Base-by-base conservation (phyloP, 371 early-diverging fungal genomes). In the Lichtheimia corymbifera region DNA sequence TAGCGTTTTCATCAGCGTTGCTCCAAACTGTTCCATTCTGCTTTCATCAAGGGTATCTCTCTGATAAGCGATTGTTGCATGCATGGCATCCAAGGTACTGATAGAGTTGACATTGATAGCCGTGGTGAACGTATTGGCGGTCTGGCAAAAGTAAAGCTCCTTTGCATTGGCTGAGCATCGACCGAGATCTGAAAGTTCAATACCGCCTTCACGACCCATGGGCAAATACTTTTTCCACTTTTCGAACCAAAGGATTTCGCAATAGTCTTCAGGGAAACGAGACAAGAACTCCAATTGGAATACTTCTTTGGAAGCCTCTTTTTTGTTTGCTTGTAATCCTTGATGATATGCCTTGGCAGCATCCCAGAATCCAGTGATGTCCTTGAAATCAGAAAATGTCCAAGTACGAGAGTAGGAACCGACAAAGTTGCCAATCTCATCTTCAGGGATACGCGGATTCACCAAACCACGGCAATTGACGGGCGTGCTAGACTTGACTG, bases 101-200 rank as follows among this genome's bases (percentile, higher is more conserved):
- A 71, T 55, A 2, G 70, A 30, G 17, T 77, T 74, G 30, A 73
- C 22, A 2, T 54, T 55, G 11, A 77, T 47, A 4, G 63, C 71
- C 15, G 25, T 50, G 1, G 67, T 67, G 44, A 58, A 70, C 4
- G 58, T 70, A 4, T 74, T 70, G 5, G 71, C 67, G 41, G 73
- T 74, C 40, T 80, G 80, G 27, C 64, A 67, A 50, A 80, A 80
- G 58, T 66, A 76, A 7, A 72, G 17, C 1, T 58, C 53, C 11
- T 52, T 45, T 12, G 50, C 5, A 0, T 18, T 12, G 3, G 52
- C n/a, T 12, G 15, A 5, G 27, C 70, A 65, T 51, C 54, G 58
- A 9, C 77, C 80, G 1, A 80, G 65, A 65, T 80, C 80, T 14
- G 76, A 76, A 1, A 69, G 58, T 35, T 80, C 80, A 5, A 80